Percentiles rank a stretch among this genome's conserved stretches.
Evolutionary conservation across 345 rosid genomes (phyloP).

Genomic region (Salix purpurea): DNA sequence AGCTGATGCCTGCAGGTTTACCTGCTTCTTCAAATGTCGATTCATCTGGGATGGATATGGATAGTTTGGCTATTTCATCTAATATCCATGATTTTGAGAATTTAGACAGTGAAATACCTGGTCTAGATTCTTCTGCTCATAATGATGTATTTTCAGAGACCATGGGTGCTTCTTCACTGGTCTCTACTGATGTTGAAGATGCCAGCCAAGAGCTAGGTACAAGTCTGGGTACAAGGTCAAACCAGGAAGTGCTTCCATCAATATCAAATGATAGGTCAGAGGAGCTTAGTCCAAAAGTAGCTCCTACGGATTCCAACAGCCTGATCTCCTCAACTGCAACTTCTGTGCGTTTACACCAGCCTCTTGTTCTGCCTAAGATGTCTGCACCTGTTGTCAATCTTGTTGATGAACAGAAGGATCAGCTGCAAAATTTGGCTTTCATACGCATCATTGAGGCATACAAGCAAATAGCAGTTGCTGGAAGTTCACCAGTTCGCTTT

Average conservation of each 20-base stretch:
- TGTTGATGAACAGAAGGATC: slow-evolving; percentile 73
- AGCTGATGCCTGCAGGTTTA: slow-evolving; percentile 35
- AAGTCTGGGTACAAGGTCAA: slow-evolving; percentile 44
- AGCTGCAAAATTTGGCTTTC: slow-evolving; percentile 63
- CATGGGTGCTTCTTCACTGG: slow-evolving; percentile 49
- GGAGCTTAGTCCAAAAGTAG: slow-evolving; percentile 72
- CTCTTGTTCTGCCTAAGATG: slow-evolving; percentile 71
- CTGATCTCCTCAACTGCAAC: slow-evolving; percentile 57
- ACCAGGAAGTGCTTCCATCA: slow-evolving; percentile 50
- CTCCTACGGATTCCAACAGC: slow-evolving; percentile 40
- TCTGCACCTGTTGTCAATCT: slow-evolving; percentile 82
- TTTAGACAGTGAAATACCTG: slow-evolving; percentile 73
- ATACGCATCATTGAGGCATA: slow-evolving; percentile 73
- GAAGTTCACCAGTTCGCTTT: slow-evolving; percentile 70
- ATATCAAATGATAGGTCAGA: slow-evolving; percentile 74
- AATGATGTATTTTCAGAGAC: slow-evolving; percentile 52
- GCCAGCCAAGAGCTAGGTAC: slow-evolving; percentile 56
- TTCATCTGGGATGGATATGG: slow-evolving; percentile 39
- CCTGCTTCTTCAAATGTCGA: slow-evolving; percentile 40
- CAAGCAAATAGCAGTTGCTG: slow-evolving; percentile 74
- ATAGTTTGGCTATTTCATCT: slow-evolving; percentile 30
- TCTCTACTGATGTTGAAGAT: slow-evolving; percentile 54
- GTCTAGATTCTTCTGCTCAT: slow-evolving; percentile 61
- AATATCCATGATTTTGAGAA: slow-evolving; percentile 39
- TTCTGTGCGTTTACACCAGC: slow-evolving; percentile 45